These are phyloP conservation scores for Massariosphaeria phaeospora DNA, from an alignment of 495 filamentous ascomycete species.

Conservation along the genomic window DNA sequence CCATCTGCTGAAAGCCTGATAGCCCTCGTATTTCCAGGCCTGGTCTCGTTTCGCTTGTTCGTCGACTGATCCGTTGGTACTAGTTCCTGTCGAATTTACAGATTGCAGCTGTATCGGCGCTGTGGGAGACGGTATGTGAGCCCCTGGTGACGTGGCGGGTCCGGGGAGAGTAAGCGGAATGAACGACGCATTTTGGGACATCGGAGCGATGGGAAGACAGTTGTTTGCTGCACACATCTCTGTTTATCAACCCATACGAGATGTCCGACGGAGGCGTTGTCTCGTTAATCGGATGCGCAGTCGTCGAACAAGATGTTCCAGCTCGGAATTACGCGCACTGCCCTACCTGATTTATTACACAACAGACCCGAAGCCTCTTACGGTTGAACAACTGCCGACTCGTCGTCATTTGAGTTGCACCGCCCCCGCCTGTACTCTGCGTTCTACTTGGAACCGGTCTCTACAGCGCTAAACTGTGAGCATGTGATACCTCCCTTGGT, in stretches of 20 bases:
- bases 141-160: neutral
- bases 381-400: too few relatives aligned
- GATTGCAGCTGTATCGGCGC: neutral
- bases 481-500: too few relatives aligned
- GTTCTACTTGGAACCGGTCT: too few relatives aligned
- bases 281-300: neutral
- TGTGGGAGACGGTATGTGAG: neutral
- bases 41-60: neutral
- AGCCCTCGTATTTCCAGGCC: slow-evolving; percentile 41
- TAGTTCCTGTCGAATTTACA: neutral
- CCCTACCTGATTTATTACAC: too few relatives aligned
- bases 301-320: neutral
- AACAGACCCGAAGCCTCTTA: too few relatives aligned
- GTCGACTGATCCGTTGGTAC: neutral
- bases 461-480: too few relatives aligned
- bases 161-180: neutral
- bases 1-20: slow-evolving; percentile 36
- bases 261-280: neutral
- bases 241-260: neutral
- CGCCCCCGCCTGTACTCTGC: too few relatives aligned
- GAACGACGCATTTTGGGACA: neutral
- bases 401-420: too few relatives aligned
- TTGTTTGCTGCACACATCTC: neutral
- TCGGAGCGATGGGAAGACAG: neutral
- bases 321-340: too few relatives aligned